phyloP scores from a whole-genome alignment of 1,284 basidiomycete species.

The Ganoderma sp. region DNA sequence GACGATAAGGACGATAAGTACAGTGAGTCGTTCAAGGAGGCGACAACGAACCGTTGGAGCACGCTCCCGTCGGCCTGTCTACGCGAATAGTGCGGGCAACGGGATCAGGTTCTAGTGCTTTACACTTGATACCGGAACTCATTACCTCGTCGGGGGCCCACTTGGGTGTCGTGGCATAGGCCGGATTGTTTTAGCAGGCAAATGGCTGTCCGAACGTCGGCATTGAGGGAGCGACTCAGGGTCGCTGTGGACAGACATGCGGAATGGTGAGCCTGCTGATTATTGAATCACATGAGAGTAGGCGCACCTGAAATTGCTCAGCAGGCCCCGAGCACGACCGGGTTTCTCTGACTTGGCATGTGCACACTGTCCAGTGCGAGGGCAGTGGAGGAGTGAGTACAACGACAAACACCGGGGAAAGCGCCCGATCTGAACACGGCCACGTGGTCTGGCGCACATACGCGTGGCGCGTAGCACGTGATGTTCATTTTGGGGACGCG shows the following conservation, averaged over 20 bases:
- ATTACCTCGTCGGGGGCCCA: not conserved
- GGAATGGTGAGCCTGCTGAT: not conserved
- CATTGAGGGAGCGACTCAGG: not conserved
- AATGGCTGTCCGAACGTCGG: not conserved
- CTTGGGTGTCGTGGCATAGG: not conserved
- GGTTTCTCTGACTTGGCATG: no score
- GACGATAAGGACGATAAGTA: constrained; percentile 8
- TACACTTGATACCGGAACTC: not conserved
- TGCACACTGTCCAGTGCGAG: no score
- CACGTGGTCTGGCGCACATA: constrained; percentile 26
- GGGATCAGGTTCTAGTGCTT: not conserved
- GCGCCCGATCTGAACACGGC: constrained; percentile 15
- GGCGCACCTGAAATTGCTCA: not conserved
- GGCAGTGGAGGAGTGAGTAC: no score
- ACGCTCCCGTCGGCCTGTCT: not conserved
- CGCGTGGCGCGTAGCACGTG: constrained; percentile 37
- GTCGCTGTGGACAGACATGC: not conserved
- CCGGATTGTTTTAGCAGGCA: not conserved
- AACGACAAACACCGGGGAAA: not conserved
- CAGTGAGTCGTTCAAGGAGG: not conserved
- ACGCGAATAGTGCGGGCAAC: not conserved
- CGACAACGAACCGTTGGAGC: not conserved
- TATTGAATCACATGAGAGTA: not conserved
- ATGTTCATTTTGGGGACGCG: constrained; percentile 33
- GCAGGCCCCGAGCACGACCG: no score